phyloP scores from a whole-genome alignment of 176 grass and related monocot genomes.

The Carex myosuroides region DNA sequence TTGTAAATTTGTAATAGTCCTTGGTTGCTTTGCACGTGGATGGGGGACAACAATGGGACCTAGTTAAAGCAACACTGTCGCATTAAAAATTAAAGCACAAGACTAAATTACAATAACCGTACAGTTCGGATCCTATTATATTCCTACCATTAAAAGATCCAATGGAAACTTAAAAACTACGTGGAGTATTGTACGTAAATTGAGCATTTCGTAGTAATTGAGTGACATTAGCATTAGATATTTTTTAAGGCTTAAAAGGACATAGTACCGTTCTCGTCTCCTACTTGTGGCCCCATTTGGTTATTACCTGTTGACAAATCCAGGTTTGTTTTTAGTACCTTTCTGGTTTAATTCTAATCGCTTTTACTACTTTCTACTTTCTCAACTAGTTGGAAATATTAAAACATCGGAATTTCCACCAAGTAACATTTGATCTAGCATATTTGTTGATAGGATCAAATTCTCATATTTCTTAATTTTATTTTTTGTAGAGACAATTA shows the following conservation, averaged over 20 bases:
- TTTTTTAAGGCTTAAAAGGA: conserved; percentile 3
- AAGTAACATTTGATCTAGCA: neutral
- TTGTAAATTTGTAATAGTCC: neutral
- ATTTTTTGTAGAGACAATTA: too few species aligned
- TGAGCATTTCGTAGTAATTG: neutral
- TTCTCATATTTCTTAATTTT: too few species aligned
- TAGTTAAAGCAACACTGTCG: neutral
- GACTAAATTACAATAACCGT: neutral
- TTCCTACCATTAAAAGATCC: neutral
- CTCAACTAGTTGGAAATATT: neutral
- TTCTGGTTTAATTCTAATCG: neutral
- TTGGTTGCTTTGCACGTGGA: neutral
- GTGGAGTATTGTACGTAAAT: neutral
- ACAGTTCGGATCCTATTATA: neutral
- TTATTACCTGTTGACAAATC: neutral
- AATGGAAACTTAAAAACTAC: neutral
- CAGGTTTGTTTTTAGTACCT: neutral
- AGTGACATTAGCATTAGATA: neutral
- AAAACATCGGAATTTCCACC: neutral
- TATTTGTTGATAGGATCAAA: too few species aligned
- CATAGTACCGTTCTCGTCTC: neutral
- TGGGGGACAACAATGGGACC: neutral
- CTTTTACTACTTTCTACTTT: conserved; percentile 3
- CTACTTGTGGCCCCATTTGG: neutral
- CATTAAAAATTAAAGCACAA: neutral